A percentile compares a stretch with the other conserved stretches of the same genome.
These are phyloP conservation scores for Ploettnerulaceae sp. DNA, from an alignment of 2,329 filamentous ascomycete genomes.

Conservation along the genomic window DNA sequence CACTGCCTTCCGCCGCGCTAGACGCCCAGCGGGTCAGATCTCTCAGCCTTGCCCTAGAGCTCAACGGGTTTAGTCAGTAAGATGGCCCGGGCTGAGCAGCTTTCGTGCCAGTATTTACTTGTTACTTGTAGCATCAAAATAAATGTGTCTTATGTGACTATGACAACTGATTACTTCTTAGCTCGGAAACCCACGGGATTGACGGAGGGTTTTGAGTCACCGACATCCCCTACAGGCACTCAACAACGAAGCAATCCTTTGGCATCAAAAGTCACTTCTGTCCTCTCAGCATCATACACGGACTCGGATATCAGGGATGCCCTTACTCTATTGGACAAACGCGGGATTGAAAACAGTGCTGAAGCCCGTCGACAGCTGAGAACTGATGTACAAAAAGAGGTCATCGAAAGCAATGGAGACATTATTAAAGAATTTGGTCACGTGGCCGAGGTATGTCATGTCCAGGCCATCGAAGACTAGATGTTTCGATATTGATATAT, in stretches of 20 bases:
- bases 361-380: slow-evolving; percentile 75
- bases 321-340: slow-evolving; percentile 69
- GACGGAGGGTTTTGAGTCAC: slow-evolving; percentile 25
- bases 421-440: slow-evolving; percentile 84
- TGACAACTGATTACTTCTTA: slow-evolving; percentile 30
- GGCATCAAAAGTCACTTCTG: slow-evolving; percentile 73
- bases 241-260: slow-evolving; percentile 52
- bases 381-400: slow-evolving; percentile 81
- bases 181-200: slow-evolving; percentile 24
- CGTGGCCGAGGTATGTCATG: slow-evolving; percentile 67
- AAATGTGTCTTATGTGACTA: background rate
- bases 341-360: slow-evolving; percentile 66
- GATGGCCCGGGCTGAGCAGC: background rate
- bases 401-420: slow-evolving; percentile 86
- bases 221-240: slow-evolving; percentile 21
- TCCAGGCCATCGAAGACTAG: background rate
- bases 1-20: slow-evolving; percentile 4
- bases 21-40: slow-evolving; percentile 1
- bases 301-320: slow-evolving; percentile 89
- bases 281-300: slow-evolving; percentile 87
- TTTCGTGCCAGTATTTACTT: background rate
- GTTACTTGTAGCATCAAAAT: background rate
- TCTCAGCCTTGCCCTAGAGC: slow-evolving; percentile 22
- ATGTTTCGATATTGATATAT: slow-evolving; percentile 27
- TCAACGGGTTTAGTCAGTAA: slow-evolving; percentile 2